Evolutionary conservation across 257 asterid genomes (phyloP).

Genomic region (Petrea volubilis): DNA sequence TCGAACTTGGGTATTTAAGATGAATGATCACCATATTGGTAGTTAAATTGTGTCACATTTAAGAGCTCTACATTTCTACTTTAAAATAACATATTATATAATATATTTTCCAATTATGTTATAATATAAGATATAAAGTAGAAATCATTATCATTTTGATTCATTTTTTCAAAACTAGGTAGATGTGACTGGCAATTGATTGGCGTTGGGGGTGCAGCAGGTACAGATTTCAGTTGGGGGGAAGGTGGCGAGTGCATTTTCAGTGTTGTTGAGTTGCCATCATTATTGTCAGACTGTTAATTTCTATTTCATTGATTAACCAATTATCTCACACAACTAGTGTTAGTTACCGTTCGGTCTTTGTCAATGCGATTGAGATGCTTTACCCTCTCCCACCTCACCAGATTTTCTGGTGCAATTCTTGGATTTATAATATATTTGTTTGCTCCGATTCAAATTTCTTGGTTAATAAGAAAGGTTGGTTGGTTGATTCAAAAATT

Average conservation of each 20-base stretch:
- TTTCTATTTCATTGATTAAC: constrained; percentile 19
- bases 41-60: too few species aligned
- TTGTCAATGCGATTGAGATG: constrained; percentile 24
- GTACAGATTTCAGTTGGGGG: not conserved
- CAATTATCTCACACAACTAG: constrained; percentile 29
- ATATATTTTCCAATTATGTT: too few species aligned
- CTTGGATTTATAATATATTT: too few species aligned
- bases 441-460: not conserved
- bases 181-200: not conserved
- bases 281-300: constrained; percentile 22
- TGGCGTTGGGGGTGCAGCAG: not conserved
- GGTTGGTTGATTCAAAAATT: too few species aligned
- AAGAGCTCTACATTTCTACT: too few species aligned
- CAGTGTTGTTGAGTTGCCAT: constrained; percentile 25
- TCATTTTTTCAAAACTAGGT: too few species aligned
- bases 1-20: too few species aligned
- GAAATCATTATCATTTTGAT: too few species aligned
- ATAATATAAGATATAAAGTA: too few species aligned
- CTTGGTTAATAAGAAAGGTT: too few species aligned
- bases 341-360: constrained; percentile 31
- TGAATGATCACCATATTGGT: too few species aligned
- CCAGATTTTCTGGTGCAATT: not conserved
- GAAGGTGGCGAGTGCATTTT: constrained; percentile 7
- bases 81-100: too few species aligned
- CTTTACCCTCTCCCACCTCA: constrained; percentile 29